A percentile compares a stretch with the other conserved stretches of the same genome.
These are phyloP conservation scores for Capsicum pubescens DNA, from an alignment of 257 asterid species.

Conservation along the genomic window DNA sequence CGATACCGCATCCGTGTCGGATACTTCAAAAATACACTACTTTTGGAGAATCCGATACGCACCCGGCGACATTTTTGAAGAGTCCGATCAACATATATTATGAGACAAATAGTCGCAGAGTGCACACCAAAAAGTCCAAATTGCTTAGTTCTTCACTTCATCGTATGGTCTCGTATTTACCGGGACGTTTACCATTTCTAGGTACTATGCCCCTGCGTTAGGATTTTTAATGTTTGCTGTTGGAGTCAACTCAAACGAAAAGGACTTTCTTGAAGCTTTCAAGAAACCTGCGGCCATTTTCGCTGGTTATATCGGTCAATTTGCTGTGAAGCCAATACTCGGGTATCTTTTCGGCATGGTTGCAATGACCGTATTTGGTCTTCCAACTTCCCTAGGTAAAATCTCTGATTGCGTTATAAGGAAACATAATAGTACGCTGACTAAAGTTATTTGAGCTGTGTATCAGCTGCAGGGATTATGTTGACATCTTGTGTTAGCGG, in stretches of 20 bases:
- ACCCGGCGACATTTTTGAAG: too few relatives aligned
- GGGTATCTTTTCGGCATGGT: slow-evolving; percentile 84
- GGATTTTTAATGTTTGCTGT: slow-evolving; percentile 99
- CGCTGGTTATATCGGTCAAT: slow-evolving; percentile 87
- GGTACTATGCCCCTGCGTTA: slow-evolving; percentile 97
- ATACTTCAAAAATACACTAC: too few relatives aligned
- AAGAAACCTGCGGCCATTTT: slow-evolving; percentile 68
- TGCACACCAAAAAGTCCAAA: not conserved
- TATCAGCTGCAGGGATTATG: slow-evolving; percentile 90
- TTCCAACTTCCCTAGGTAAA: slow-evolving; percentile 82
- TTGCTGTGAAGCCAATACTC: slow-evolving; percentile 80
- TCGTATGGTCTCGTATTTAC: not conserved
- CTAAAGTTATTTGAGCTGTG: slow-evolving; percentile 41
- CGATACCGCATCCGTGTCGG: too few relatives aligned
- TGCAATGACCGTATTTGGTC: slow-evolving; percentile 67
- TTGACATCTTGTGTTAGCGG: slow-evolving; percentile 96
- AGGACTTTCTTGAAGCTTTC: slow-evolving; percentile 93
- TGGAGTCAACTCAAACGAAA: slow-evolving; percentile 92
- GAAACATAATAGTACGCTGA: slow-evolving; percentile 1
- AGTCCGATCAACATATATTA: not conserved
- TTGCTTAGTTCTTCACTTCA: not conserved
- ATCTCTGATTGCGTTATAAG: not conserved
- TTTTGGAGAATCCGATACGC: too few relatives aligned
- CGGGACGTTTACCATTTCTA: slow-evolving; percentile 35
- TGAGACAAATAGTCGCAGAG: slow-evolving; percentile 2